Conservation (phyloP, 768 basidiomycete species). For the Gloeopeniophorella convolvens region DNA sequence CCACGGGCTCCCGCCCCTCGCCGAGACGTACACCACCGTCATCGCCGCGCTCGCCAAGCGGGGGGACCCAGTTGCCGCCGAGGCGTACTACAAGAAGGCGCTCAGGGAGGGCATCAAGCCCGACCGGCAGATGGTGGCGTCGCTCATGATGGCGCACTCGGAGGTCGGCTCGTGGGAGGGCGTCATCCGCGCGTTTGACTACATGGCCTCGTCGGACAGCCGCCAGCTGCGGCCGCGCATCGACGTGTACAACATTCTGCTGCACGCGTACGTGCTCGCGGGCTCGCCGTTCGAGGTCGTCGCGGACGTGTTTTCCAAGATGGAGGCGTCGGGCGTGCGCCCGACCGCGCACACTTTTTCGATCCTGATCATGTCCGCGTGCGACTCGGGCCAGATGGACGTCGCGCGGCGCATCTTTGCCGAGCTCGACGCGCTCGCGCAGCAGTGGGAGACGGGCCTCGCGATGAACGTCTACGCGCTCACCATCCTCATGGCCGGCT, state of each 20-base stretch:
- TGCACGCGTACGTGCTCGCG: constrained; percentile 78
- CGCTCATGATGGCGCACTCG: constrained; percentile 79
- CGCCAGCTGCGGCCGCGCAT: constrained; percentile 41
- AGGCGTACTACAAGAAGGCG: constrained; percentile 60
- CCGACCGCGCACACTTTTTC: constrained; percentile 65
- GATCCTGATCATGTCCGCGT: constrained; percentile 73
- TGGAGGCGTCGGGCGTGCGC: constrained; percentile 42
- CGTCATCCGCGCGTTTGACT: constrained; percentile 65
- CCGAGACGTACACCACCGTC: constrained; percentile 56
- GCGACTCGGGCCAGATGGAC: constrained; percentile 60
- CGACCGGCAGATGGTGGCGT: constrained; percentile 56
- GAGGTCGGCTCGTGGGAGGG: constrained; percentile 74
- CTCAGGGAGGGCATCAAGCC: constrained; percentile 54
- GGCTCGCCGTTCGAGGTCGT: constrained; percentile 71
- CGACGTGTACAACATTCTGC: constrained; percentile 66
- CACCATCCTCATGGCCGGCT: constrained; percentile 71
- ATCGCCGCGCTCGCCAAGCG: constrained; percentile 59
- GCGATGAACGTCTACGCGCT: constrained; percentile 52
- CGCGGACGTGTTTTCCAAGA: constrained; percentile 50
- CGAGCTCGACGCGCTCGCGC: constrained; percentile 53
- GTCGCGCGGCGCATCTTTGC: constrained; percentile 59
- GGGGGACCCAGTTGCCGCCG: constrained; percentile 57
- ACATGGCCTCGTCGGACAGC: constrained; percentile 35
- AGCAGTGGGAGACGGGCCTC: constrained; percentile 33
- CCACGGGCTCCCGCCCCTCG: constrained; percentile 40